A percentile compares a stretch with the other conserved stretches of the same genome.
Evolutionary conservation across 495 filamentous ascomycete genomes (phyloP).

Genomic region (Penicillium diatomitis): DNA sequence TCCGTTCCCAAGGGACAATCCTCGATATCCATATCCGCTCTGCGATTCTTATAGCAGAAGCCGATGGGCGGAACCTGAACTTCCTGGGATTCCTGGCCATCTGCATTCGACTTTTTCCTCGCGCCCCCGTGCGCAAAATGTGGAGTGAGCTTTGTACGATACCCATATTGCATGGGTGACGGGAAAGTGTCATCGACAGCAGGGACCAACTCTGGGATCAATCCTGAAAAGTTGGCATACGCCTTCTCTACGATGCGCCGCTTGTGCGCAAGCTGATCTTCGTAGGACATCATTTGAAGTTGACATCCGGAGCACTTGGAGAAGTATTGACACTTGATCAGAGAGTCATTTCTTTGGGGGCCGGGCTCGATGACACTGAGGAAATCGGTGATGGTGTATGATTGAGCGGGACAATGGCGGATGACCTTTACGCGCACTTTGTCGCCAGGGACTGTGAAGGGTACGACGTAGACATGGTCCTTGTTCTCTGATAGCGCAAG

Average conservation of each 20-base stretch:
- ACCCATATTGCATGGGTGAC: slow-evolving; percentile 81
- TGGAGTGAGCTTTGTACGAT: slow-evolving; percentile 92
- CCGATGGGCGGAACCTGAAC: slow-evolving; percentile 66
- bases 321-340: slow-evolving; percentile 79
- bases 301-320: slow-evolving; percentile 83
- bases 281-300: slow-evolving; percentile 92
- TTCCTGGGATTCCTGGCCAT: slow-evolving; percentile 27
- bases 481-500: slow-evolving; percentile 57
- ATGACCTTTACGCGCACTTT: slow-evolving; percentile 68
- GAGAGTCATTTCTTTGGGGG: slow-evolving; percentile 63
- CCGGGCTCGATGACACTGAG: slow-evolving; percentile 66
- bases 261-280: slow-evolving; percentile 77
- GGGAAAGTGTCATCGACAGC: slow-evolving; percentile 74
- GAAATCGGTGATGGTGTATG: slow-evolving; percentile 70
- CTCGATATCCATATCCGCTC: slow-evolving; percentile 79
- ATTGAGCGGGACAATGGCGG: slow-evolving; percentile 48
- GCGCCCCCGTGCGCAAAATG: slow-evolving; percentile 62
- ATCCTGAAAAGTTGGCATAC: slow-evolving; percentile 78
- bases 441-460: slow-evolving; percentile 84
- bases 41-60: slow-evolving; percentile 72
- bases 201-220: slow-evolving; percentile 68
- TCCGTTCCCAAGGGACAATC: slow-evolving; percentile 94
- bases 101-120: slow-evolving; percentile 10
- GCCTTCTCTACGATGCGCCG: slow-evolving; percentile 81
- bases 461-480: slow-evolving; percentile 76